These are phyloP conservation scores for Taphrina wiesneri DNA, from an alignment of 1,139 yeast species.

Conservation along the genomic window DNA sequence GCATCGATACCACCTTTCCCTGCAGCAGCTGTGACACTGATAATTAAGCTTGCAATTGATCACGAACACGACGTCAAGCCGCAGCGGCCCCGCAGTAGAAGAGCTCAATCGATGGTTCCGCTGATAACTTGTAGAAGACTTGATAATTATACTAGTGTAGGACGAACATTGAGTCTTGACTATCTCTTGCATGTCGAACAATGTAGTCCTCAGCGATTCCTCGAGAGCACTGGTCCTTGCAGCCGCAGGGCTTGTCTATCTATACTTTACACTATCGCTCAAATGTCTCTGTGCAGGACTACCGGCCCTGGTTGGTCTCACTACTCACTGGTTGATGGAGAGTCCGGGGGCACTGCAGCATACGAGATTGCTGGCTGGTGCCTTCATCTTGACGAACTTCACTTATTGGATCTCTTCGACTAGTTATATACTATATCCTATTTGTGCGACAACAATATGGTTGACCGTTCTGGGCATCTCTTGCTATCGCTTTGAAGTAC, in stretches of 20 bases:
- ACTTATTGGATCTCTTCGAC: conserved; percentile 11
- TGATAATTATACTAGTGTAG: too few relatives aligned
- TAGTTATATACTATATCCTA: conserved; percentile 5
- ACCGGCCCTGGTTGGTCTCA: conserved; percentile 7
- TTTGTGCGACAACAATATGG: neutral
- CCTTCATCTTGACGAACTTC: neutral
- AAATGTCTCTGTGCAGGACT: conserved; percentile 11
- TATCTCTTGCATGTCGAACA: conserved; percentile 1
- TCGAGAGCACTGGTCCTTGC: neutral
- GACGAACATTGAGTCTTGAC: too few relatives aligned
- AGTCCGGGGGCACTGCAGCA: neutral
- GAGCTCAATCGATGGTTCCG: too few relatives aligned
- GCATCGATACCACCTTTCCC: too few relatives aligned
- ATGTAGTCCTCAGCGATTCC: neutral
- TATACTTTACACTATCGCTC: conserved; percentile 14
- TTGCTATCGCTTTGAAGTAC: neutral
- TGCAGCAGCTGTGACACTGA: too few relatives aligned
- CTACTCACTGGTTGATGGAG: neutral
- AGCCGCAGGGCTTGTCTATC: conserved; percentile 1
- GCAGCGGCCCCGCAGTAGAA: too few relatives aligned
- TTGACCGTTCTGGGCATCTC: neutral
- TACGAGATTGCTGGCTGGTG: neutral
- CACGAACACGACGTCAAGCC: too few relatives aligned
- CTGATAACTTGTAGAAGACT: too few relatives aligned
- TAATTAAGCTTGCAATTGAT: too few relatives aligned